Evolutionary conservation across 2,329 filamentous ascomycete species (phyloP), one percentile per base, ranked within the genome.

Genomic region (Sporothrix inflata): DNA sequence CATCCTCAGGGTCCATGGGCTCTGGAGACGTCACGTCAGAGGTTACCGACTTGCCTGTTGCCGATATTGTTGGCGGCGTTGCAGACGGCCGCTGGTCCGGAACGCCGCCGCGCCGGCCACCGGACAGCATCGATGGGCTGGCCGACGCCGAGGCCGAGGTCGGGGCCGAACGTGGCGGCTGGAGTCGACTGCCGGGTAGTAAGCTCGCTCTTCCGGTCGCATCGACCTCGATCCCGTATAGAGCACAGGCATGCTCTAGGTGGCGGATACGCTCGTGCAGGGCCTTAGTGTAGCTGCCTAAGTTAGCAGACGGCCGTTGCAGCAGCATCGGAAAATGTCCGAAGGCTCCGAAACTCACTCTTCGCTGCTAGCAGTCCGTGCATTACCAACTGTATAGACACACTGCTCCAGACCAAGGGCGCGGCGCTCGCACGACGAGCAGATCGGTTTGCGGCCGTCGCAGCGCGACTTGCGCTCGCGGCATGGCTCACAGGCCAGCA

Each of bases 381-480:
- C 71, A 19, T 73, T 71, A 0, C 71, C 71, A 2, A 61, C 69
- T 34, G 71, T 74, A 47, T 74, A 74, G 19, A 74, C 27, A 30
- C 71, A 74, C 38, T 73, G 47, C 71, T 74, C 73, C 9, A 74
- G 65, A 4, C 73, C 73, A 30, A 74, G 57, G 11, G 69, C 78
- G 14, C 82, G 79, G 14, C 79, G 78, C 55, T 76, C 76, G 69
- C 83, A 84, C 2, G 81, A 80, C n/a, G 80, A 81, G 75, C 83
- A 85, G 14, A 84, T 80, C 30, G 83, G 83, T 74, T 83, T 83
- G n/a, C 71, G 77, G 24, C 82, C 82, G 74, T 84, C 82, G 70
- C 82, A 84, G 1, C 81, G 79, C 5, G 80, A 77, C 74, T 84
- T 84, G 63, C 81, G 80, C 69, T 81, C 79, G 38, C 82, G 78